These are phyloP conservation scores for Cymbopogon citratus DNA, from an alignment of 176 grass and related monocot species.

Conservation along the genomic window DNA sequence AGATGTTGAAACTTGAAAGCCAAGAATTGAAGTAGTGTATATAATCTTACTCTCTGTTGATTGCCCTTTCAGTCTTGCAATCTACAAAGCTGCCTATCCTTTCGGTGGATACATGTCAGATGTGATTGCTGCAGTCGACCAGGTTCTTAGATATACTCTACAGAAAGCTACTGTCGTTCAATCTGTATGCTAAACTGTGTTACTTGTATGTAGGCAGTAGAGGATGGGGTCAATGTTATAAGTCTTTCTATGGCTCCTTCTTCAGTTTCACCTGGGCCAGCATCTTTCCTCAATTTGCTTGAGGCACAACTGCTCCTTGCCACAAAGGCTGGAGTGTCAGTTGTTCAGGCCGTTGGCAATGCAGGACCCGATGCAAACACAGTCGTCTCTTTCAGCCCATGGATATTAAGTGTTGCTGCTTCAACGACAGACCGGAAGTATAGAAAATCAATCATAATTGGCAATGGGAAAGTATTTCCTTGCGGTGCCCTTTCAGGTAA, in stretches of 20 bases:
- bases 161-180: constrained; percentile 16
- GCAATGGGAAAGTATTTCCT: constrained; percentile 49
- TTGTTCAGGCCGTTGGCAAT: constrained; percentile 90
- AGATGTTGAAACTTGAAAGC: not conserved
- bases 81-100: constrained; percentile 89
- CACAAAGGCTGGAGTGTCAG: constrained; percentile 75
- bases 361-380: constrained; percentile 56
- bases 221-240: constrained; percentile 84
- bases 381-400: constrained; percentile 90
- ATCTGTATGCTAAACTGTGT: not conserved
- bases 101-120: constrained; percentile 96
- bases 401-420: constrained; percentile 86
- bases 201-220: constrained; percentile 68
- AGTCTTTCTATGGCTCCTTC: constrained; percentile 76
- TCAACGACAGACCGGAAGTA: constrained; percentile 67
- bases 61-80: constrained; percentile 54
- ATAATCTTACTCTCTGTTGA: constrained; percentile 15
- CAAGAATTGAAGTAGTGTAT: not conserved
- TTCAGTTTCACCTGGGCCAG: constrained; percentile 45
- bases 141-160: constrained; percentile 37
- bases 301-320: constrained; percentile 86
- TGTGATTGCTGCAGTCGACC: constrained; percentile 81
- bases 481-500: constrained; percentile 61
- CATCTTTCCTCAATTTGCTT: constrained; percentile 82
- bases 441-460: constrained; percentile 61